Percentiles rank a stretch among this genome's conserved stretches.
These are phyloP conservation scores for Themeda triandra DNA, from an alignment of 176 grass and related monocot species.

Conservation along the genomic window DNA sequence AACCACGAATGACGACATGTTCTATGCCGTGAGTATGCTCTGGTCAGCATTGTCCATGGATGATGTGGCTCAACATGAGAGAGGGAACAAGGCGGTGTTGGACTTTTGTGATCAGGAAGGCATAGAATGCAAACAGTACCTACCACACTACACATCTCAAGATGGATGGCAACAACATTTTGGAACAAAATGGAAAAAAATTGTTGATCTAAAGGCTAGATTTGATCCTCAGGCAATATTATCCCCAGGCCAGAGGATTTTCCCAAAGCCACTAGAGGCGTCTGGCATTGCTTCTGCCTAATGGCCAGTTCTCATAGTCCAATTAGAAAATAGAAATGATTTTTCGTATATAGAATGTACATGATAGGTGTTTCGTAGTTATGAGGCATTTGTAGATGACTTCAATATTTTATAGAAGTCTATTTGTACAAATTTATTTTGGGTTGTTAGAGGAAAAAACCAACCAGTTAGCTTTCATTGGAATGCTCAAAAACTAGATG, in stretches of 20 bases:
- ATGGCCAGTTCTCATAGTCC: neutral
- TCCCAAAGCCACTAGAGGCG: neutral
- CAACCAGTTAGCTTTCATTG: no score
- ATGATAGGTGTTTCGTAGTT: neutral
- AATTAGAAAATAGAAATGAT: neutral
- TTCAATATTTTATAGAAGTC: no score
- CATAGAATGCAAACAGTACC: conserved; percentile 44
- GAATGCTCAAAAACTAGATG: no score
- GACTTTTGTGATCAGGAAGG: conserved; percentile 14
- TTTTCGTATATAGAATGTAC: neutral
- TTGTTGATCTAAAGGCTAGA: conserved; percentile 38
- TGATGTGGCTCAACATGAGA: conserved; percentile 17
- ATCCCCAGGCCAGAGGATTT: no score
- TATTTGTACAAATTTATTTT: no score
- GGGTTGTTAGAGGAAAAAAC: no score
- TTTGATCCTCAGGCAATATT: conserved; percentile 45
- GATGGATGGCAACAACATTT: conserved; percentile 40
- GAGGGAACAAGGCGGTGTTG: conserved; percentile 31
- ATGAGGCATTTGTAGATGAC: no score
- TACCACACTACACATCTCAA: conserved; percentile 25
- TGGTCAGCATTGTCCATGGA: neutral
- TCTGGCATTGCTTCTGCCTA: neutral
- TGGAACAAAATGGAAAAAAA: conserved; percentile 32
- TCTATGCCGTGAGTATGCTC: conserved; percentile 47
- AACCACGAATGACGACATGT: neutral